Evolutionary conservation across 306 rosid genomes (phyloP), one percentile per base, ranked within the genome.

Genomic region (barrel medic (Medicago truncatula)): DNA sequence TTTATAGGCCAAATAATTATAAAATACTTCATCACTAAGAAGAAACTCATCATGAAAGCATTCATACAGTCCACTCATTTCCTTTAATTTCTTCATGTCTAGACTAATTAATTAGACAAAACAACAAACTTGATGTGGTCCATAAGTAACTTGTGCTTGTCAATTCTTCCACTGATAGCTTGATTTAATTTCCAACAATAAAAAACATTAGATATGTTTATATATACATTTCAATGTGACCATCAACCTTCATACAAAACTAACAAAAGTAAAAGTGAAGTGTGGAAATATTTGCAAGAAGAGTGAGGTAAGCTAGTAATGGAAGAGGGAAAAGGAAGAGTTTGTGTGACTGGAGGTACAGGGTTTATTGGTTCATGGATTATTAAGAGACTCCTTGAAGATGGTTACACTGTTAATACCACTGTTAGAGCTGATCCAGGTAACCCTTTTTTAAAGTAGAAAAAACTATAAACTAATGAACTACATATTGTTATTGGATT

Each of bases 331-430:
- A 70, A 70, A 50, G 74, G 74, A 50, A 70, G 62, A n/a, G 74
- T 70, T 31, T 87, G 90, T 74, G 90, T 84, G 1, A 87, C 90
- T 0, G 88, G 90, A 16, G 90, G 90, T 2, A 82, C 88, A 7
- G 88, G 90, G 17, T 87, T 61, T 43, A 36, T 84, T 21, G 88
- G 83, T 34, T 87, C 90, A 59, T 87, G 90, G 90, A 63, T 84
- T 17, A 70, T 87, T 25, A 64, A 63, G 66, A 84, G 76, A 56
- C 86, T 87, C 6, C 90, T 87, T 59, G 73, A 82, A 43, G 81
- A 73, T 65, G 88, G 90, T 41, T 87, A 82, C 79, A 13, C 56
- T 50, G 88, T 87, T 52, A 77, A 65, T 57, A 82, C 90, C 10
- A 87, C 88, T 3, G 38, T 87, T 43, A 62, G 88, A 79, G 63